These are phyloP conservation scores for Dichomitus squalens DNA, from an alignment of 1,284 basidiomycete genomes.

Conservation along the genomic window DNA sequence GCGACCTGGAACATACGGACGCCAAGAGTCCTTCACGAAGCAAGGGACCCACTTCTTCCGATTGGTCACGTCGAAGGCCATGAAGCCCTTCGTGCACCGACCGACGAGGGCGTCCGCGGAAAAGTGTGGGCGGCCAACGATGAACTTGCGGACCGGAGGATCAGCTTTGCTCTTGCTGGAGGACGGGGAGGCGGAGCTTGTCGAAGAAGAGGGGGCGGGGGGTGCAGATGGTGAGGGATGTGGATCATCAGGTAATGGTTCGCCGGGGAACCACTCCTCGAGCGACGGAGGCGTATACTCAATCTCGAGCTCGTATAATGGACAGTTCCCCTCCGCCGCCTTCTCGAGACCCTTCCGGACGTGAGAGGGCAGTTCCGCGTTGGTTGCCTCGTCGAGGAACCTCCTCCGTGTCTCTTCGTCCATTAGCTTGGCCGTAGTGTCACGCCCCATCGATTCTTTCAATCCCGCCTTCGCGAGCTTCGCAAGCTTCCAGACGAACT, in stretches of 20 bases:
- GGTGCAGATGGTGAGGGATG: not conserved
- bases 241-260: not conserved
- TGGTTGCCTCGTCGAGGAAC: not conserved
- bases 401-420: no score
- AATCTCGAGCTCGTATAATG: not conserved
- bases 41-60: not conserved
- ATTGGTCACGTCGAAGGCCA: slow-evolving; percentile 2
- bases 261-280: not conserved
- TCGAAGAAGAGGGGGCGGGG: no score
- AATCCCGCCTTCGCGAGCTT: not conserved
- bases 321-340: not conserved
- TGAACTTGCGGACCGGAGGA: not conserved
- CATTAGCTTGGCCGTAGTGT: slow-evolving; percentile 7
- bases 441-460: slow-evolving; percentile 15
- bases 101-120: slow-evolving; percentile 4
- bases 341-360: not conserved
- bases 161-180: no score
- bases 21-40: slow-evolving; percentile 16
- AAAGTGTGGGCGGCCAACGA: slow-evolving; percentile 5
- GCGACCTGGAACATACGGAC: not conserved
- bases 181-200: not conserved
- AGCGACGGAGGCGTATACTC: not conserved
- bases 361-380: not conserved
- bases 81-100: slow-evolving; percentile 7
- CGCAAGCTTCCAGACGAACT: slow-evolving; percentile 17